These are phyloP conservation scores for Buxus sempervirens DNA, from an alignment of 164 flowering plant genomes.

Conservation along the genomic window DNA sequence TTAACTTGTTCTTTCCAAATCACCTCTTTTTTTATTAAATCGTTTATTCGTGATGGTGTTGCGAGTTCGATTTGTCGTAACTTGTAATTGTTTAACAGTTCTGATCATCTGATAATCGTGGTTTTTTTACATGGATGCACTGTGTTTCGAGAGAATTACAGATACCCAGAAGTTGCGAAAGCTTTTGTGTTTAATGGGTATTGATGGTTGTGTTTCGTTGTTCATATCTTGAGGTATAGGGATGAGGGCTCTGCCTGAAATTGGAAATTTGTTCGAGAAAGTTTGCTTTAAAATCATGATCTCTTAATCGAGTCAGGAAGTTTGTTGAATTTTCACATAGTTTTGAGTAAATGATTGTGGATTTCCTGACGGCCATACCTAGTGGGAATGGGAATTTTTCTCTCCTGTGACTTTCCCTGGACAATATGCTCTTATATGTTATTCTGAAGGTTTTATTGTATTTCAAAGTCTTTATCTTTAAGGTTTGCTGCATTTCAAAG, in stretches of 20 bases:
- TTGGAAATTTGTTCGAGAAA: background rate
- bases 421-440: background rate
- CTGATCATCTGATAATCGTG: background rate
- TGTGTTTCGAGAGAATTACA: background rate
- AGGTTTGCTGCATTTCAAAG: no score
- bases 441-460: background rate
- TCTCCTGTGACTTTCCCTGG: background rate
- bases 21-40: no score
- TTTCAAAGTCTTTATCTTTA: no score
- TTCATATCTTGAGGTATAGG: background rate
- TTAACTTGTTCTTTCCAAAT: no score
- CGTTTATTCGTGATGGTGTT: background rate
- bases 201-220: background rate
- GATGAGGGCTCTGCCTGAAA: background rate
- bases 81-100: background rate
- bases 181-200: background rate
- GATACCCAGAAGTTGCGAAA: background rate
- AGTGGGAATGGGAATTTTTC: background rate
- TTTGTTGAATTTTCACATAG: background rate
- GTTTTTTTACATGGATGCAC: no score
- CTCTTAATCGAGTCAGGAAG: background rate
- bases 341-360: background rate
- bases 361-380: no score
- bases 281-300: background rate
- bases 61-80: background rate